Percentiles rank a stretch among this genome's conserved stretches.
phyloP scores from a whole-genome alignment of 2,329 filamentous ascomycete species.

The Cladophialophora chaetospira region DNA sequence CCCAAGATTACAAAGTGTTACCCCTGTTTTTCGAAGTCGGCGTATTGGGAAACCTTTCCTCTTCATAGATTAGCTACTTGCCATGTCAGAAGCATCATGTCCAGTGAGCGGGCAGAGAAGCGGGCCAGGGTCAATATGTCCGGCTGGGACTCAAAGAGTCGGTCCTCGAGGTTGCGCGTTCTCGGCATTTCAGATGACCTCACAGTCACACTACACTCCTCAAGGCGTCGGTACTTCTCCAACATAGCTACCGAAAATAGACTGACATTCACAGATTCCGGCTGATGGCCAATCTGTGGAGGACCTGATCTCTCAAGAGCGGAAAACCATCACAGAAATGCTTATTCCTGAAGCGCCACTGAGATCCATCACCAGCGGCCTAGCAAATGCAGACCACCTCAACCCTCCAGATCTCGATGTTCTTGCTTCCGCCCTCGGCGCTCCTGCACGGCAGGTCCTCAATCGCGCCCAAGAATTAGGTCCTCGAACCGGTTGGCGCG shows the following conservation, averaged over 20 bases:
- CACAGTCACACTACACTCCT: constrained; percentile 17
- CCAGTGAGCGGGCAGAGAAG: constrained; percentile 17
- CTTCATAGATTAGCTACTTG: background rate
- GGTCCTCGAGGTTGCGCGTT: constrained; percentile 23
- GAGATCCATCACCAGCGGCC: constrained; percentile 15
- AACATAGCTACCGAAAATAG: background rate
- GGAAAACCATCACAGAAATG: constrained; percentile 20
- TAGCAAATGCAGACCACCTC: constrained; percentile 21
- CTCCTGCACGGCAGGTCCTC: constrained; percentile 23
- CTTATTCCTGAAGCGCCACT: constrained; percentile 17
- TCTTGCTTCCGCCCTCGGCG: constrained; percentile 19
- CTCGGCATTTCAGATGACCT: constrained; percentile 21
- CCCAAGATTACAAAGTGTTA: background rate
- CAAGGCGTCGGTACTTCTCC: constrained; percentile 10
- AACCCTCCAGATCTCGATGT: constrained; percentile 22
- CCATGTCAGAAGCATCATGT: constrained; percentile 22
- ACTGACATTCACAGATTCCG: constrained; percentile 6
- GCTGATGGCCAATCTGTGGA: constrained; percentile 15
- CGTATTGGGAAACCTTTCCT: background rate
- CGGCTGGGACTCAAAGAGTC: constrained; percentile 15
- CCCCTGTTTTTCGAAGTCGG: background rate
- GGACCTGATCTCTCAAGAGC: constrained; percentile 16
- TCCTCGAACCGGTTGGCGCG: constrained; percentile 22
- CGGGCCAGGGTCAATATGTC: constrained; percentile 12
- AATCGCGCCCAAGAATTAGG: constrained; percentile 18